Evolutionary conservation across 306 rosid species (phyloP), one percentile per base, ranked within the genome.

Genomic region (Fragaria ananassa): DNA sequence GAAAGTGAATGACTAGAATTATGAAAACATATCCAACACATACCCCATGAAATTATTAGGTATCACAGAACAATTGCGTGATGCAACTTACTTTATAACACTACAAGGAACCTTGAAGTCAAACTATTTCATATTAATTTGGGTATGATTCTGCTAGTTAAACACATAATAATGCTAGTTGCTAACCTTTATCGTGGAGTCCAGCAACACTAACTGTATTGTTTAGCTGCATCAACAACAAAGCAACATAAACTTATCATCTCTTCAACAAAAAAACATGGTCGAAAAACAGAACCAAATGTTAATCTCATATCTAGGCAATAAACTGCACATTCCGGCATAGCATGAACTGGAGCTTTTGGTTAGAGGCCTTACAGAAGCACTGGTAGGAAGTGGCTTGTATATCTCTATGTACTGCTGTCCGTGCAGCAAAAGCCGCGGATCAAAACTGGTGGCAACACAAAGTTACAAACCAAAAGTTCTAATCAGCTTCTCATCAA

Each of bases 181-280:
- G 77, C 85, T 82, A 66, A 95, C 99, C 97, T 89, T 95, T 92
- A 84, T 95, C 99, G 77, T 95, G 97, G 82, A 95, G 74, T 77
- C 99, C 99, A 11, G 97, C 97, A 75, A 95, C 91, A 80, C 85
- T 81, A 76, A 80, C 72, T 68, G 81, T 85, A 77, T 92, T 90
- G 21, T 76, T 84, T 67, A 95, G 65, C 99, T 95, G 96, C 71
- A 76, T 76, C 81, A 71, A 78, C 25, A 76, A 81, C 34, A 81
- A 64, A 34, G 27, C 37, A 81, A 71, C 63, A 79, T 69, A 47
- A 71, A 65, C 50, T 68, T 35, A 70, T 29, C 41, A 15, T 37
- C 37, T 66, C 83, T 56, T 61, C 67, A 34, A 80, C 64, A 45
- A 69, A 87, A 39, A 41, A 10, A 37, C 45, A 31, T 10, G 29